Percentiles rank a stretch among this genome's conserved stretches.
Conservation (phyloP, 2,329 filamentous ascomycete species). For the Trichoderma gracile region DNA sequence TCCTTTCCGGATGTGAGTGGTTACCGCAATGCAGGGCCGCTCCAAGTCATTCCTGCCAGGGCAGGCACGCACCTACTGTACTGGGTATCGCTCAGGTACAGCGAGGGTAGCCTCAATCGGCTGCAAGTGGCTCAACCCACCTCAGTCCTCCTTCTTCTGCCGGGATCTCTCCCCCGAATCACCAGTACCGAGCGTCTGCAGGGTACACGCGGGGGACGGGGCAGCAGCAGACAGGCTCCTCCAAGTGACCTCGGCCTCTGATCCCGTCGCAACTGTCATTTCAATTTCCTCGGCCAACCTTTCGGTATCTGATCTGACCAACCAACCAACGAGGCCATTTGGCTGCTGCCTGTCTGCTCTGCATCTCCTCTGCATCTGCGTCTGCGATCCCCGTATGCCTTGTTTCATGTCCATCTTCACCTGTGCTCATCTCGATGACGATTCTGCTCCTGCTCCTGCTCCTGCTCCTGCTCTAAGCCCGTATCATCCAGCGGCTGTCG, state of each 20-base stretch:
- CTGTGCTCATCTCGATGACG: background rate
- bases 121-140: background rate
- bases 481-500: conserved; percentile 8
- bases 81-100: background rate
- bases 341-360: conserved; percentile 17
- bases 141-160: too few species aligned
- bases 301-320: background rate
- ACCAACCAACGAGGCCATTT: background rate
- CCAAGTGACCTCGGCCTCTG: conserved; percentile 5
- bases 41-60: background rate
- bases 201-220: background rate
- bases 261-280: conserved; percentile 14
- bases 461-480: background rate
- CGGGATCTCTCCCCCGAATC: too few species aligned
- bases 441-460: background rate
- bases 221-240: background rate
- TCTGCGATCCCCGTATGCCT: conserved; percentile 4
- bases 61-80: background rate
- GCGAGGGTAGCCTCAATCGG: background rate
- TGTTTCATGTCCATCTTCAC: background rate
- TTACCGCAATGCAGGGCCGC: conserved; percentile 1
- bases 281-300: conserved; percentile 18
- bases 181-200: background rate
- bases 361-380: too few species aligned
- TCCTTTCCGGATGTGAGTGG: conserved; percentile 19